Evolutionary conservation across 768 basidiomycete genomes (phyloP).

Genomic region (Trametes cinnabarina): DNA sequence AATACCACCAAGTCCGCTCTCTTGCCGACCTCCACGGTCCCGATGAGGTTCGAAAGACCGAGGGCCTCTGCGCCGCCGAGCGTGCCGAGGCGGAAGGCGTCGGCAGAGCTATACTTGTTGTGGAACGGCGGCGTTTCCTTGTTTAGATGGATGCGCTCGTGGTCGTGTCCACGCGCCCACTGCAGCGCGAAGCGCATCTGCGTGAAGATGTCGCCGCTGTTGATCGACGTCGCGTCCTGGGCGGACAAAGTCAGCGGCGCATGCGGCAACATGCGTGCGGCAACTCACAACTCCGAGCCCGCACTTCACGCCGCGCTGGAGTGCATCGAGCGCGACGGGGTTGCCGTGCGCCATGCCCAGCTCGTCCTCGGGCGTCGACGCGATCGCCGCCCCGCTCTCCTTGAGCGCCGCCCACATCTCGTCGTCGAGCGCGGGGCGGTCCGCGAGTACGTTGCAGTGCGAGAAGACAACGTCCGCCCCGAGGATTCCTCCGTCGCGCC

Average conservation of each 20-base stretch:
- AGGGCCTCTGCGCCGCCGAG: constrained; percentile 32
- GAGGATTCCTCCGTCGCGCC: constrained; percentile 28
- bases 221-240: constrained; percentile 28
- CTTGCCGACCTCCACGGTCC: constrained; percentile 33
- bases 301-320: constrained; percentile 29
- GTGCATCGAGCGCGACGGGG: constrained; percentile 28
- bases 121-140: constrained; percentile 17
- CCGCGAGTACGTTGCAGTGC: constrained; percentile 29
- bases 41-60: constrained; percentile 25
- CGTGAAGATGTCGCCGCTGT: constrained; percentile 31
- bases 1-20: constrained; percentile 31
- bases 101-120: constrained; percentile 23
- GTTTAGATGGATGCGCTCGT: constrained; percentile 20
- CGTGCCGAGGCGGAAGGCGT: constrained; percentile 31
- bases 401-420: constrained; percentile 31
- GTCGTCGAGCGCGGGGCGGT: constrained; percentile 25
- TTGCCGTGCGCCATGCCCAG: constrained; percentile 34
- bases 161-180: constrained; percentile 25
- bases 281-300: constrained; percentile 29
- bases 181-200: constrained; percentile 32
- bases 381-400: constrained; percentile 26
- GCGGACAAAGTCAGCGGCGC: not conserved
- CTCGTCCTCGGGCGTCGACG: constrained; percentile 32
- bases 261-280: no score
- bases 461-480: constrained; percentile 30